Evolutionary conservation across 2,329 filamentous ascomycete species (phyloP).

Genomic region (Ascomycota sp.): DNA sequence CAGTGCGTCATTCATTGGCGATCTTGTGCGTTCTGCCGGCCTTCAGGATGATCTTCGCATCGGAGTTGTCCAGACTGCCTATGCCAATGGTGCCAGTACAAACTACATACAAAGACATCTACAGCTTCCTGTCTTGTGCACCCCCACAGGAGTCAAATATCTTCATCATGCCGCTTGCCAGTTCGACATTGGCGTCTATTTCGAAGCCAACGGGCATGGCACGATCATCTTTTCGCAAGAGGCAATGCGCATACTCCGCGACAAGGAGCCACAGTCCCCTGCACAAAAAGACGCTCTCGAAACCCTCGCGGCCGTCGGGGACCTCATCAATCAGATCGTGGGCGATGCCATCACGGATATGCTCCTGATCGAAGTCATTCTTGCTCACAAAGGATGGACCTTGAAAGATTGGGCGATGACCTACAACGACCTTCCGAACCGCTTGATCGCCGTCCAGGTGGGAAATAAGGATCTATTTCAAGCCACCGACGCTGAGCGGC

Average conservation of each 20-base stretch:
- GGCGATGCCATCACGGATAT: conserved; percentile 92
- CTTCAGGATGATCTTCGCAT: conserved; percentile 67
- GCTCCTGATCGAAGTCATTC: conserved; percentile 85
- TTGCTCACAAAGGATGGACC: conserved; percentile 85
- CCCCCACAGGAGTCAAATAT: conserved; percentile 90
- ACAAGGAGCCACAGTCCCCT: conserved; percentile 68
- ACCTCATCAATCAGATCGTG: conserved; percentile 95
- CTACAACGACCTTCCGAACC: conserved; percentile 86
- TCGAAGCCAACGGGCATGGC: conserved; percentile 95
- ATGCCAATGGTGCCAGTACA: conserved; percentile 89
- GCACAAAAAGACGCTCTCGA: conserved; percentile 81
- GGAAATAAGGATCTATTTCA: conserved; percentile 73
- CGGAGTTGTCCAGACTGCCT: conserved; percentile 90
- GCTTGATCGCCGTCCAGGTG: conserved; percentile 84
- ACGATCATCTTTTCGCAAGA: conserved; percentile 85
- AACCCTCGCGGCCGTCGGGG: conserved; percentile 60
- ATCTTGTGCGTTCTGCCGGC: conserved; percentile 63
- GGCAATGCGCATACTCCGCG: conserved; percentile 58
- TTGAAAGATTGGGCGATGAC: conserved; percentile 82
- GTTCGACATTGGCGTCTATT: conserved; percentile 93
- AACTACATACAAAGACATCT: conserved; percentile 78
- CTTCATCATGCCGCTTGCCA: conserved; percentile 90
- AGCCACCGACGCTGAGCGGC: conserved; percentile 81
- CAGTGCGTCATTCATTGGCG: conserved; percentile 79
- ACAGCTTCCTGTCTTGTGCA: conserved; percentile 78